Conservation (phyloP, 192 early-diverging fungal genomes). For the Podila verticillata region DNA sequence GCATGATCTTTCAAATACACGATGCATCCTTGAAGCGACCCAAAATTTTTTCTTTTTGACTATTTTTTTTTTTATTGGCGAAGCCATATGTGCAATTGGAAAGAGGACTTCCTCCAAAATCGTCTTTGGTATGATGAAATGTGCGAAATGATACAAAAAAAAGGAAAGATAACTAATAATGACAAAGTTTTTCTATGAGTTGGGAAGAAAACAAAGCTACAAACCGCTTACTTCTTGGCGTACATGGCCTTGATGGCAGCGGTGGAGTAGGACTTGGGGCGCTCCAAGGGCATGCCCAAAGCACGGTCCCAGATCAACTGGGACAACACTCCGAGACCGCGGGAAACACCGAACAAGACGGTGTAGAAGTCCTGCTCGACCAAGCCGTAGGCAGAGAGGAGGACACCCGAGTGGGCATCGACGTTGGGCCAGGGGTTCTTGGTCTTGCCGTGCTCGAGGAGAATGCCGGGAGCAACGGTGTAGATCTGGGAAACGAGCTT, state of each 20-base stretch:
- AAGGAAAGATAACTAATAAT: slow-evolving; percentile 8
- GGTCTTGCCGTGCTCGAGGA: slow-evolving; percentile 99
- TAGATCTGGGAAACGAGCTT: slow-evolving; percentile 96
- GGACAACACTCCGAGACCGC: slow-evolving; percentile 94
- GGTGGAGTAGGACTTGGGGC: slow-evolving; percentile 92
- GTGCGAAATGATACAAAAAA: slow-evolving; percentile 10
- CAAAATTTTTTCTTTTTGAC: not conserved
- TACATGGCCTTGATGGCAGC: slow-evolving; percentile 90
- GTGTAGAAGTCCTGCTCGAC: slow-evolving; percentile 99
- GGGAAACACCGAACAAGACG: slow-evolving; percentile 98
- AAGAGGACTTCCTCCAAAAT: not conserved
- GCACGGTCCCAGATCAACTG: slow-evolving; percentile 98
- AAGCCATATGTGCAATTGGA: not conserved
- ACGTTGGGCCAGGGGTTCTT: slow-evolving; percentile 99
- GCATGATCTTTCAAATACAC: too few species aligned
- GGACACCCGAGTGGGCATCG: slow-evolving; percentile 94
- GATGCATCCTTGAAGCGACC: not conserved
- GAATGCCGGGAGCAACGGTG: slow-evolving; percentile 95
- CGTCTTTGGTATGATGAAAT: slow-evolving; percentile 9
- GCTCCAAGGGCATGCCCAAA: slow-evolving; percentile 93
- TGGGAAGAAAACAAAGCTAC: not conserved
- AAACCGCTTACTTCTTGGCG: slow-evolving; percentile 90
- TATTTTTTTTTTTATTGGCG: too few species aligned
- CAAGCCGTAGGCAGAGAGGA: slow-evolving; percentile 92
- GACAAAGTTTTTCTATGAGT: slow-evolving; percentile 5